Conservation (phyloP, 108 stramenopile genomes). For the Nitzschia sp. region DNA sequence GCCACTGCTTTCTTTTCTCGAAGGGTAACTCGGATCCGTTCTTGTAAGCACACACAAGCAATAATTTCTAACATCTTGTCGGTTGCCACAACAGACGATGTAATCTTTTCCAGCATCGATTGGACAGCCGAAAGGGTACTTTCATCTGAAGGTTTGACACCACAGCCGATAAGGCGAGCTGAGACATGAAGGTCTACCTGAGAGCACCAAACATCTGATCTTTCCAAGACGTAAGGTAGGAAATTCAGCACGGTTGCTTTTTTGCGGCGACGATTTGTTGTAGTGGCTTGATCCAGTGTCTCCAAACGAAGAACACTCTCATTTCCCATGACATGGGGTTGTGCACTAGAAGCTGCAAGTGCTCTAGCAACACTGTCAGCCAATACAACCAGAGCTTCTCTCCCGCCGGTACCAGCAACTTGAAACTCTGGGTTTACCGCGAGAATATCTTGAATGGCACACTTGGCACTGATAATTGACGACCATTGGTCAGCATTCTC, state of each 20-base stretch:
- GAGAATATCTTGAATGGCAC: not conserved
- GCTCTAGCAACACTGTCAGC: slow-evolving; percentile 41
- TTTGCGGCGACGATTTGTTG: slow-evolving; percentile 20
- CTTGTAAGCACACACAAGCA: slow-evolving; percentile 64
- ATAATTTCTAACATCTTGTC: slow-evolving; percentile 48
- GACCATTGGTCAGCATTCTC: slow-evolving; percentile 1
- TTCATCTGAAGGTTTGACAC: not conserved
- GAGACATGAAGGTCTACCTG: slow-evolving; percentile 29
- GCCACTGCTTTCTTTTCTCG: slow-evolving; percentile 57
- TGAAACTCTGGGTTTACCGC: not conserved
- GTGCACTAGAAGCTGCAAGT: not conserved
- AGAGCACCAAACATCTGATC: slow-evolving; percentile 57
- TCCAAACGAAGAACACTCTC: slow-evolving; percentile 7
- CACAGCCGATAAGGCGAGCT: slow-evolving; percentile 6
- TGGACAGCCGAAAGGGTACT: not conserved
- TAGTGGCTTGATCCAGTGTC: slow-evolving; percentile 45
- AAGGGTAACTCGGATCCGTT: slow-evolving; percentile 48
- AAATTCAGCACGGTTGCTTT: not conserved
- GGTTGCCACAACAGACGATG: not conserved
- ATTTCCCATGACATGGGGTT: too few species aligned
- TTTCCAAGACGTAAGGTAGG: slow-evolving; percentile 69
- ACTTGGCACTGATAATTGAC: slow-evolving; percentile 1
- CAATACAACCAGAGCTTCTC: slow-evolving; percentile 17
- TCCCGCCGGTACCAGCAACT: slow-evolving; percentile 7
- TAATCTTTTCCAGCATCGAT: slow-evolving; percentile 4